These are phyloP conservation scores for Calendula officinalis DNA, from an alignment of 129 eudicot species.

Conservation along the genomic window DNA sequence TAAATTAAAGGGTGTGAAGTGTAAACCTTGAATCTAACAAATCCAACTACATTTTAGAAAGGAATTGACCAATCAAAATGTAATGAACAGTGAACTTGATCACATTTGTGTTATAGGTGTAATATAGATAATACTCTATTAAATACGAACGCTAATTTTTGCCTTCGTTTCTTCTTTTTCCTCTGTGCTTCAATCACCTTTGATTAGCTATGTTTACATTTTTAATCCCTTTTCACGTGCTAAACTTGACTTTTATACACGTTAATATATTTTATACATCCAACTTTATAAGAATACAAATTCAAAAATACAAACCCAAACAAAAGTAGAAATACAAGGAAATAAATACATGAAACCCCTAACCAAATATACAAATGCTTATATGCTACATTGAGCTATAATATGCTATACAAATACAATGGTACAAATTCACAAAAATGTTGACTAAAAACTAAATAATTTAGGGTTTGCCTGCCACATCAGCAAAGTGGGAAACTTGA, in stretches of 20 bases:
- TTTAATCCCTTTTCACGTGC: too few species aligned
- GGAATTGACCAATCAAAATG: too few species aligned
- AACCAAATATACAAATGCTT: constrained; percentile 6
- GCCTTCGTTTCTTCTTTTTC: too few species aligned
- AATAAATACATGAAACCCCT: neutral
- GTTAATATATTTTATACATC: neutral
- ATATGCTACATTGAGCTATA: neutral
- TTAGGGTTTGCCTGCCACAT: too few species aligned
- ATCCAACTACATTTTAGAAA: too few species aligned
- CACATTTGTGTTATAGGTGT: too few species aligned
- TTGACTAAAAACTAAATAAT: neutral
- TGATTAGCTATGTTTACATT: neutral
- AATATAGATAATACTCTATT: too few species aligned
- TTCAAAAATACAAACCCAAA: neutral
- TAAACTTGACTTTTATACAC: neutral
- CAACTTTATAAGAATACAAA: neutral
- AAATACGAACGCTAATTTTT: too few species aligned
- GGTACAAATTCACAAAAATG: constrained; percentile 17
- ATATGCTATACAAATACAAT: constrained; percentile 20
- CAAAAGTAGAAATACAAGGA: neutral
- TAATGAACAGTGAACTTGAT: too few species aligned
- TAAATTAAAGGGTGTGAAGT: too few species aligned
- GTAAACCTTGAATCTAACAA: too few species aligned
- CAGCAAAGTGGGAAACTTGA: neutral
- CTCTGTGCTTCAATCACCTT: too few species aligned